Evolutionary conservation across 805 yeast species (phyloP).

Genomic region (Scheffersomyces stipitis): DNA sequence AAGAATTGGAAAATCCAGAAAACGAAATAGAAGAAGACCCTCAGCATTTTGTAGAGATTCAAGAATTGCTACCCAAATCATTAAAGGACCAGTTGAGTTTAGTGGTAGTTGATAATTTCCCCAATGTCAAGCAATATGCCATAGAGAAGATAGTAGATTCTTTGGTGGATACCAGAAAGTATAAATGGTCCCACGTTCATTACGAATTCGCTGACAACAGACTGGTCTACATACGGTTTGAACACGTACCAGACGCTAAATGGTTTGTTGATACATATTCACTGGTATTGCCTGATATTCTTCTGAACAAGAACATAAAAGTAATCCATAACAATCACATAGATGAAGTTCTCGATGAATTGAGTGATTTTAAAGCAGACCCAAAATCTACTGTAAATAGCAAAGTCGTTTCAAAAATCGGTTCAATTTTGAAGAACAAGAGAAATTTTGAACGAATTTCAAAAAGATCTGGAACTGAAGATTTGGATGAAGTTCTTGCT

Average conservation of each 20-base stretch:
- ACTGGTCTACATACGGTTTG: constrained; percentile 33
- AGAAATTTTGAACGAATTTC: constrained; percentile 17
- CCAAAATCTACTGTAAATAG: not conserved
- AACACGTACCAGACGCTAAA: constrained; percentile 10
- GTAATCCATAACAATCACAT: constrained; percentile 10
- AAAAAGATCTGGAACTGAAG: constrained; percentile 30
- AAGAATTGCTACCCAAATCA: constrained; percentile 28
- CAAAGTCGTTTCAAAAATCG: not conserved
- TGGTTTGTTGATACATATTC: constrained; percentile 11
- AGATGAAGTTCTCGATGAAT: not conserved
- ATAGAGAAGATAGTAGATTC: constrained; percentile 33
- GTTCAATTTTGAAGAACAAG: constrained; percentile 15
- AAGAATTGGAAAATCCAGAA: constrained; percentile 4
- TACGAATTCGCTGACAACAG: constrained; percentile 31
- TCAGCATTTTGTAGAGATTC: constrained; percentile 23
- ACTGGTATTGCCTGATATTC: not conserved
- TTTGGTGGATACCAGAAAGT: constrained; percentile 13
- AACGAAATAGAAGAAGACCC: constrained; percentile 17
- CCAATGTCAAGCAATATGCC: constrained; percentile 23
- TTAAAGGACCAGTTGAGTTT: constrained; percentile 36
- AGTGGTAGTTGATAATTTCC: constrained; percentile 33
- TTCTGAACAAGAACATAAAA: not conserved
- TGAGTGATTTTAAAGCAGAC: not conserved
- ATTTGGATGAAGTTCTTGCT: constrained; percentile 33
- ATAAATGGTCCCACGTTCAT: constrained; percentile 35